These are phyloP conservation scores for Ophiostoma sp. DNA, from an alignment of 2,329 filamentous ascomycete genomes.

Conservation along the genomic window DNA sequence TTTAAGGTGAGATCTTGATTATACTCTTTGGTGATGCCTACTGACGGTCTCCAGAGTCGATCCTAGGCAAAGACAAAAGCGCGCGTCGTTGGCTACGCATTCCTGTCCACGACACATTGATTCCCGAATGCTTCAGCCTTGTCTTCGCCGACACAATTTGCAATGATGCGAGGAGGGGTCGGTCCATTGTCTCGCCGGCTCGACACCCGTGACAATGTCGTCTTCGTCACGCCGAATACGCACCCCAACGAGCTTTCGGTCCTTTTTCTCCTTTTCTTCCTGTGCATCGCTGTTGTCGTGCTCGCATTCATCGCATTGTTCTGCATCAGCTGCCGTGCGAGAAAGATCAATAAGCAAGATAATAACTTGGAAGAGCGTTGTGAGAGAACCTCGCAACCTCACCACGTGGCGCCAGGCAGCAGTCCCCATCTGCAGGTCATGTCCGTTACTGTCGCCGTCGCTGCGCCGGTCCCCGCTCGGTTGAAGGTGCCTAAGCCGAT, in stretches of 20 bases:
- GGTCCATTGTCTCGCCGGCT: neutral
- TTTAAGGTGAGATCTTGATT: neutral
- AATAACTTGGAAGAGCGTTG: neutral
- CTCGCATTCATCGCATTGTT: slow-evolving; percentile 9
- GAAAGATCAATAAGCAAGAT: neutral
- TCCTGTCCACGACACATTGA: neutral
- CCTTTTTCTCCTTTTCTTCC: neutral
- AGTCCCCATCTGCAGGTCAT: neutral
- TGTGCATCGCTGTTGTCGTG: slow-evolving; percentile 18
- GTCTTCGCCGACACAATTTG: neutral
- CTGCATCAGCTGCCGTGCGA: slow-evolving; percentile 8
- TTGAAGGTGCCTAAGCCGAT: neutral
- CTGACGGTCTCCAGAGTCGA: neutral
- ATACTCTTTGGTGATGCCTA: neutral
- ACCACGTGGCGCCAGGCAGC: slow-evolving; percentile 6
- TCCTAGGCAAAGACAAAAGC: neutral
- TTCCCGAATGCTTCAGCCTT: neutral
- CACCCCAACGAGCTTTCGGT: slow-evolving; percentile 17
- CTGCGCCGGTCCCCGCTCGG: neutral
- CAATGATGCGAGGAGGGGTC: neutral
- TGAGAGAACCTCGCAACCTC: neutral
- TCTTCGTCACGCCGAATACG: slow-evolving; percentile 18
- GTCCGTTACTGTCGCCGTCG: neutral
- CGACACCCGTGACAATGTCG: neutral
- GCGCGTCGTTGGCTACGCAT: neutral